phyloP scores from a whole-genome alignment of 1,284 basidiomycete genomes.

The Irpex sp. region DNA sequence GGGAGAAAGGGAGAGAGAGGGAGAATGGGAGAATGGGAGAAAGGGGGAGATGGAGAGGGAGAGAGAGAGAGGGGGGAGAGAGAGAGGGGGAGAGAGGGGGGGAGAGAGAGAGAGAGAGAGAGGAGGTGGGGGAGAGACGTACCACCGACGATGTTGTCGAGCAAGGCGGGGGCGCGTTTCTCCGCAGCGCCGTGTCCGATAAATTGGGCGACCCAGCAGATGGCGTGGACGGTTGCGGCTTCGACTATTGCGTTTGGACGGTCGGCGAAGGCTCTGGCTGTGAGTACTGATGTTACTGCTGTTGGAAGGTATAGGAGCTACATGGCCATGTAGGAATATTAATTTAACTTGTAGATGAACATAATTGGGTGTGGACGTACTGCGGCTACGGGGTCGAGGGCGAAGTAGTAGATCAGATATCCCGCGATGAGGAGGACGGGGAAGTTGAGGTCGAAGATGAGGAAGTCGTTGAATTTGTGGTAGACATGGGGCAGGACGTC shows the following conservation, averaged over 20 bases:
- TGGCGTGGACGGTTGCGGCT: slow-evolving; percentile 50
- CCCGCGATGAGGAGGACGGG: slow-evolving; percentile 52
- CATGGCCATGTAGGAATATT: neutral
- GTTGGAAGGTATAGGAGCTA: neutral
- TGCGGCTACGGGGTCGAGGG: slow-evolving; percentile 75
- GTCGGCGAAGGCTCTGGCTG: slow-evolving; percentile 36
- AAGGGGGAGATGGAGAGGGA: too few species aligned
- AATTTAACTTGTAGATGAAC: neutral
- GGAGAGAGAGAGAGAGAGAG: too few species aligned
- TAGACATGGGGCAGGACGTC: slow-evolving; percentile 51
- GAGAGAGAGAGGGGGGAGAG: too few species aligned
- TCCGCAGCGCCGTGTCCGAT: slow-evolving; percentile 82
- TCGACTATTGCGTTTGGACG: slow-evolving; percentile 41
- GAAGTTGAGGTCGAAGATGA: slow-evolving; percentile 68
- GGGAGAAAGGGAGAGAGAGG: too few species aligned
- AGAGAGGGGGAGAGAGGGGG: too few species aligned
- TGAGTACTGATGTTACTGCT: neutral
- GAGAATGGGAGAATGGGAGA: too few species aligned
- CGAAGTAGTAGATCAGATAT: slow-evolving; percentile 72
- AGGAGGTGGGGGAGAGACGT: slow-evolving; percentile 16
- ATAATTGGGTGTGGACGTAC: slow-evolving; percentile 45
- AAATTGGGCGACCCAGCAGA: slow-evolving; percentile 84
- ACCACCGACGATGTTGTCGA: slow-evolving; percentile 87
- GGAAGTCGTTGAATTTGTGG: slow-evolving; percentile 55
- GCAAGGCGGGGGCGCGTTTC: slow-evolving; percentile 77